Conservation (phyloP, 164 flowering plant species). For the Stephania japonica region DNA sequence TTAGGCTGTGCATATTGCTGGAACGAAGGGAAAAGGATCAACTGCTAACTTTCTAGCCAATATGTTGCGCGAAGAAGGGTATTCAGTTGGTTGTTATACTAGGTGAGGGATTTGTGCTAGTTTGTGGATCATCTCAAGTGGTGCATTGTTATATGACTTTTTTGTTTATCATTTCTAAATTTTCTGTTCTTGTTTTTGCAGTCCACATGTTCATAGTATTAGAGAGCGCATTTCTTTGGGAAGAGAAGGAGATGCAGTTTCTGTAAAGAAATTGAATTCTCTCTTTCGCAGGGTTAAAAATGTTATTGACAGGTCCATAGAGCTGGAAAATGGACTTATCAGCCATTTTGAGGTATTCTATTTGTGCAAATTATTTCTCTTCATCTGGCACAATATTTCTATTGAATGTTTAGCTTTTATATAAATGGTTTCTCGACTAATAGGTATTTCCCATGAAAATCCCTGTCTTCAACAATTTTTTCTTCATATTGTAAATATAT, state of each 20-base stretch:
- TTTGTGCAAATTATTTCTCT: too few relatives aligned
- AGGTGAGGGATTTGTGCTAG: constrained; percentile 38
- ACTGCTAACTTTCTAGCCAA: constrained; percentile 82
- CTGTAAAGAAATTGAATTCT: constrained; percentile 41
- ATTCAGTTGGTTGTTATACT: constrained; percentile 87
- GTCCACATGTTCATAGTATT: constrained; percentile 80
- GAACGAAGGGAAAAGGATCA: constrained; percentile 99
- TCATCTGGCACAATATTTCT: background rate
- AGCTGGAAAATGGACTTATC: constrained; percentile 52
- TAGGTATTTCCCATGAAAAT: too few relatives aligned
- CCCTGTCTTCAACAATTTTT: too few relatives aligned
- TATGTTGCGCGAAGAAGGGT: constrained; percentile 75
- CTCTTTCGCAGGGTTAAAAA: constrained; percentile 45
- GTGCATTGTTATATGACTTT: background rate
- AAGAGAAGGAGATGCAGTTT: constrained; percentile 50
- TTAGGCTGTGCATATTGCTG: constrained; percentile 90
- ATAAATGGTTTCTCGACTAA: too few relatives aligned
- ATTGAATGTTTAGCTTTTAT: too few relatives aligned
- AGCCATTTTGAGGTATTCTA: constrained; percentile 87
- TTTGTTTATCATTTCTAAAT: background rate
- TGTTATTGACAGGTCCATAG: constrained; percentile 50
- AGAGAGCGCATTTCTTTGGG: constrained; percentile 85
- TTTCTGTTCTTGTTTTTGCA: constrained; percentile 24
- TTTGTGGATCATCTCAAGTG: background rate
- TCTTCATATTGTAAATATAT: too few relatives aligned